Base-by-base conservation (phyloP, 116 monocot genomes). In the Phalaenopsis hybrid region DNA sequence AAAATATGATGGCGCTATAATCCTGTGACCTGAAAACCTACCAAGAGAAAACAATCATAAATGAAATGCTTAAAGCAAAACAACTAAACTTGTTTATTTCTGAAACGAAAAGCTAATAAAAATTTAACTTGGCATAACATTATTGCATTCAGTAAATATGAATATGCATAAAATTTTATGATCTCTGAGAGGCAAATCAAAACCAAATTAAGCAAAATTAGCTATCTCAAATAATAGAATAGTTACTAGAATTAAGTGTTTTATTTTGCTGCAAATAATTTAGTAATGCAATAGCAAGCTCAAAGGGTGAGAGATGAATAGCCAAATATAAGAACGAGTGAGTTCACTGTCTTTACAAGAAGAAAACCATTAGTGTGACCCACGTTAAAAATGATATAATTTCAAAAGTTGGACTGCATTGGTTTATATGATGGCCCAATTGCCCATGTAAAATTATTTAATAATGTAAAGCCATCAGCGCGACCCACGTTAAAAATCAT, bases 11-110 rank as follows among this genome's bases (percentile, higher is more conserved):
- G 15, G 97, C 97, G 86, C 84, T 92, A 46, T 97, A 97, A 49
- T 97, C 97, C 74, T 97, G 94, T 23, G 97, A 97, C 85, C 97
- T 91, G 84, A 97, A 97, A 81, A 97, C 93, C 97, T 96, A 78
- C 51, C 17, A 82, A 52, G 76, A 51, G 33, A 75, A 75, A 75
- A 46, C 1, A 65, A 63, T 28, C 20, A 46, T 45, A 11, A 1
- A n/a, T 44, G 5, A 1, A 41, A 46, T 45, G n/a, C 37, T 34
- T 72, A 25, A 41, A 41, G 37, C 25, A 2, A 41, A 72, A 72
- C 16, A 65, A 65, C 72, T 41, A 37, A 41, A 41, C 37, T 13
- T 34, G 15, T 37, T 6, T 16, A 5, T 46, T 46, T 75, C 1
- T 2, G 6, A 45, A 75, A 75, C 21, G n/a, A 75, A 45, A 75